Evolutionary conservation across 805 yeast genomes (phyloP).

Genomic region (Debaryomyces hansenii): DNA sequence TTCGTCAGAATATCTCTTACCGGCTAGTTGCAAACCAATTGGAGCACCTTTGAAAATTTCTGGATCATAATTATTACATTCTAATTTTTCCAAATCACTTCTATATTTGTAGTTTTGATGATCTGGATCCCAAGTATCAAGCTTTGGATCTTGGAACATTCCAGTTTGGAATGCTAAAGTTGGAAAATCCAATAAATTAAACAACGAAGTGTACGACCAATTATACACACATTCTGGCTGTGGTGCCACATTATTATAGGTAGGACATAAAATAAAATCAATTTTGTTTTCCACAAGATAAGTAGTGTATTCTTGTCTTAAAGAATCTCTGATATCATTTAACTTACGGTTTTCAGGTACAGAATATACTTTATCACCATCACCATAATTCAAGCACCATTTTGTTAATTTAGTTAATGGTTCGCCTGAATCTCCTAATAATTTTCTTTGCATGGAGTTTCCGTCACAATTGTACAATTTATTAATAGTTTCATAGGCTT

Average conservation of each 20-base stretch:
- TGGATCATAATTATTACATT: constrained; percentile 47
- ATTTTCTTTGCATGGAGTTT: constrained; percentile 52
- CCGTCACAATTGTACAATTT: constrained; percentile 68
- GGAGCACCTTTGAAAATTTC: constrained; percentile 53
- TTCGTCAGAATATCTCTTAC: constrained; percentile 57
- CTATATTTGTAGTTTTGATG: constrained; percentile 38
- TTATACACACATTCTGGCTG: constrained; percentile 60
- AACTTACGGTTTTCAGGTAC: constrained; percentile 56
- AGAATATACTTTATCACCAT: constrained; percentile 49
- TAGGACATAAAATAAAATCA: constrained; percentile 68
- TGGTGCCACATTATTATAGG: constrained; percentile 72
- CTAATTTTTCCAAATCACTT: constrained; percentile 48
- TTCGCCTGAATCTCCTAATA: constrained; percentile 64
- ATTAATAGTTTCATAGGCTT: constrained; percentile 59
- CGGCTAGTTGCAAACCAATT: constrained; percentile 52
- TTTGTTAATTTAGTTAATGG: constrained; percentile 64
- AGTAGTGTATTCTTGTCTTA: constrained; percentile 57
- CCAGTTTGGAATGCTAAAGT: constrained; percentile 65
- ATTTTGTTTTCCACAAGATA: constrained; percentile 54
- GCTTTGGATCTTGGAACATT: constrained; percentile 52
- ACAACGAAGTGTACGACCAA: constrained; percentile 80
- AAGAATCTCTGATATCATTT: constrained; percentile 54
- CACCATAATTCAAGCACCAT: constrained; percentile 59
- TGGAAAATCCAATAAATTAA: constrained; percentile 73
- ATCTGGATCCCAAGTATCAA: constrained; percentile 48